phyloP scores from a whole-genome alignment of 352 stramenopile genomes.

The Phytophthora syringae region DNA sequence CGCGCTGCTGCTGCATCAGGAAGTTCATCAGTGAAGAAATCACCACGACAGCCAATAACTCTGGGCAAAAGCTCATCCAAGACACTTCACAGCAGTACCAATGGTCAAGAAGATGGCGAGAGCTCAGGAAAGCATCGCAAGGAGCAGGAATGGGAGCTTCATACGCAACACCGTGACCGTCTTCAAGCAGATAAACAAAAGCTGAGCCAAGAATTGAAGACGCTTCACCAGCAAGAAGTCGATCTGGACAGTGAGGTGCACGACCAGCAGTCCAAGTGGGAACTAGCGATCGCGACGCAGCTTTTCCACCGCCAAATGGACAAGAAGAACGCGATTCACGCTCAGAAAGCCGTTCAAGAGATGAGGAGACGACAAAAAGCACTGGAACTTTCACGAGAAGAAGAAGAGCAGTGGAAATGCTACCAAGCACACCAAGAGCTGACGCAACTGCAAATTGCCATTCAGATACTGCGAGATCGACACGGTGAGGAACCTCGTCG shows the following conservation, averaged over 20 bases:
- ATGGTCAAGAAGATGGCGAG: slow-evolving; percentile 10
- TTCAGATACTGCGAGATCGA: slow-evolving; percentile 46
- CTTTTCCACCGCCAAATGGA: slow-evolving; percentile 59
- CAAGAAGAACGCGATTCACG: slow-evolving; percentile 25
- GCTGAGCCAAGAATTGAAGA: slow-evolving; percentile 31
- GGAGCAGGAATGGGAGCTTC: slow-evolving; percentile 48
- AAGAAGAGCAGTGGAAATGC: slow-evolving; percentile 64
- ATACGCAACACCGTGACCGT: slow-evolving; percentile 40
- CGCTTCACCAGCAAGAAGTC: slow-evolving; percentile 36
- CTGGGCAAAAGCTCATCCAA: slow-evolving; percentile 11
- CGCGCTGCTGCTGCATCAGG: slow-evolving; percentile 24
- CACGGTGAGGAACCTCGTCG: slow-evolving; percentile 11
- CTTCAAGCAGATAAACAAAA: slow-evolving; percentile 47
- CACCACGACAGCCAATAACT: slow-evolving; percentile 7
- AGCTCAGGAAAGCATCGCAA: slow-evolving; percentile 25
- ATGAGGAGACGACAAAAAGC: slow-evolving; percentile 48
- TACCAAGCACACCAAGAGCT: slow-evolving; percentile 67
- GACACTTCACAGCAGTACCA: slow-evolving; percentile 2
- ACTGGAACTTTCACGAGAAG: slow-evolving; percentile 54
- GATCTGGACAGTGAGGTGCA: slow-evolving; percentile 43
- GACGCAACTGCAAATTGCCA: slow-evolving; percentile 58
- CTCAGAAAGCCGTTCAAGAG: slow-evolving; percentile 28
- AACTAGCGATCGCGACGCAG: slow-evolving; percentile 54
- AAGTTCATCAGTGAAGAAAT: slow-evolving; percentile 12
- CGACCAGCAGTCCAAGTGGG: slow-evolving; percentile 43